These are phyloP conservation scores for Phlyctochytrium arcticum DNA, from an alignment of 192 early-diverging fungal genomes.

Conservation along the genomic window DNA sequence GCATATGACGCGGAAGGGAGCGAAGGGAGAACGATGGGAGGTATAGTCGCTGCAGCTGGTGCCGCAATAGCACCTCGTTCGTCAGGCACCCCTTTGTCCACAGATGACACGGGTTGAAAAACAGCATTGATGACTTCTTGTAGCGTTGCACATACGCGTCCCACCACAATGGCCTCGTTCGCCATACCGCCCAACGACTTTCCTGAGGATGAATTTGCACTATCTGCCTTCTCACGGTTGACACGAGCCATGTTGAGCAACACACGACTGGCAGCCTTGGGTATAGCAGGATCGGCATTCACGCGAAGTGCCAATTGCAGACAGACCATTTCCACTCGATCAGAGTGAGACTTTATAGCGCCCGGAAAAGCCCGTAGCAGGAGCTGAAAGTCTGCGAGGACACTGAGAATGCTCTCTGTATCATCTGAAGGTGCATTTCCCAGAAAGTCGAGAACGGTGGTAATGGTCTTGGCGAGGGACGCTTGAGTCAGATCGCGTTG, in stretches of 20 bases:
- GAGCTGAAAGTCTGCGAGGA: not conserved
- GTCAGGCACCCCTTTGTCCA: no score
- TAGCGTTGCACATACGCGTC: not conserved
- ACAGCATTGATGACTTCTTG: slow-evolving; percentile 3
- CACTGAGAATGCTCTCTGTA: not conserved
- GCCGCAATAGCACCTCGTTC: no score
- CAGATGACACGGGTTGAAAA: not conserved
- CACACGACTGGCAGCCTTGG: not conserved
- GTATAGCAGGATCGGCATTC: not conserved
- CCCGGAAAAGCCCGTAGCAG: slow-evolving; percentile 1
- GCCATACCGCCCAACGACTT: not conserved
- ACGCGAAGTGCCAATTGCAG: not conserved
- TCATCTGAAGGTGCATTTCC: not conserved
- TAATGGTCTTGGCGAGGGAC: slow-evolving; percentile 14
- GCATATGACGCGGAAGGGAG: no score
- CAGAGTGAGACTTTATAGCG: slow-evolving; percentile 1
- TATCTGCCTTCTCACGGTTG: slow-evolving; percentile 5
- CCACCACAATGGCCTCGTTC: not conserved
- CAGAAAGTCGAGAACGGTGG: not conserved
- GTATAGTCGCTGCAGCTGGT: no score
- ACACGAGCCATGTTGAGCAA: not conserved
- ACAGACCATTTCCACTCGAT: slow-evolving; percentile 10
- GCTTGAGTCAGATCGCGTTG: slow-evolving; percentile 18
- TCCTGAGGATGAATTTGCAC: no score
- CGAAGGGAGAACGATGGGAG: no score